Evolutionary conservation across 768 basidiomycete species (phyloP).

Genomic region (Tulasnella calospora): DNA sequence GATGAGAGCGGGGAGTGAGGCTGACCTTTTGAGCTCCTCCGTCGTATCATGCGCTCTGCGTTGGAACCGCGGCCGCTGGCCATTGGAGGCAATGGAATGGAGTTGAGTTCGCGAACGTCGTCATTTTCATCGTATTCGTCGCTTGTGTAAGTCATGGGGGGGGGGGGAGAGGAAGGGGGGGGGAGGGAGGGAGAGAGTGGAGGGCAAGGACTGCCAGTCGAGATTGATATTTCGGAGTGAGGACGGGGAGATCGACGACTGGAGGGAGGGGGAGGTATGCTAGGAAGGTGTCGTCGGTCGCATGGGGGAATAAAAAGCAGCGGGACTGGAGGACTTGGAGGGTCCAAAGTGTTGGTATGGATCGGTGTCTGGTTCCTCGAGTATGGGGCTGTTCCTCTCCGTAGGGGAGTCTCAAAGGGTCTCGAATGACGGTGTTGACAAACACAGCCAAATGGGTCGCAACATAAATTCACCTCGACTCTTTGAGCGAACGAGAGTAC

Average conservation of each 20-base stretch:
- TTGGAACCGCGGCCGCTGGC: background rate
- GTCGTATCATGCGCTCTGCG: slow-evolving; percentile 5
- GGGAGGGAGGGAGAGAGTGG: background rate
- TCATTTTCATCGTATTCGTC: slow-evolving; percentile 19
- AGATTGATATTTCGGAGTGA: background rate
- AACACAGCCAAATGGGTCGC: background rate
- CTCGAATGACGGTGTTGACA: background rate
- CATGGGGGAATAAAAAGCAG: background rate
- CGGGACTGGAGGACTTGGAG: background rate
- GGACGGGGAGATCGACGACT: background rate
- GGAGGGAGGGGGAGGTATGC: background rate
- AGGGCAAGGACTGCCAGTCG: slow-evolving; percentile 1
- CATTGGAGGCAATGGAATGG: background rate
- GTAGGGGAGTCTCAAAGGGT: background rate
- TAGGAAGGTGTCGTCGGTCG: background rate
- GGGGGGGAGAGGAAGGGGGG: background rate
- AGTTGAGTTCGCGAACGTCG: slow-evolving; percentile 6
- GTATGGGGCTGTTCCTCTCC: background rate
- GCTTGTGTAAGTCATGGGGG: slow-evolving; percentile 13
- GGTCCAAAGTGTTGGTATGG: background rate
- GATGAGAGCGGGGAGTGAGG: background rate
- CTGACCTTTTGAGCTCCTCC: slow-evolving; percentile 25
- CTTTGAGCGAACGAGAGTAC: background rate
- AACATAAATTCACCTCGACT: background rate
- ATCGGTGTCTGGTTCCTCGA: background rate